phyloP scores from a whole-genome alignment of 257 asterid genomes.

The Lantana camara region DNA sequence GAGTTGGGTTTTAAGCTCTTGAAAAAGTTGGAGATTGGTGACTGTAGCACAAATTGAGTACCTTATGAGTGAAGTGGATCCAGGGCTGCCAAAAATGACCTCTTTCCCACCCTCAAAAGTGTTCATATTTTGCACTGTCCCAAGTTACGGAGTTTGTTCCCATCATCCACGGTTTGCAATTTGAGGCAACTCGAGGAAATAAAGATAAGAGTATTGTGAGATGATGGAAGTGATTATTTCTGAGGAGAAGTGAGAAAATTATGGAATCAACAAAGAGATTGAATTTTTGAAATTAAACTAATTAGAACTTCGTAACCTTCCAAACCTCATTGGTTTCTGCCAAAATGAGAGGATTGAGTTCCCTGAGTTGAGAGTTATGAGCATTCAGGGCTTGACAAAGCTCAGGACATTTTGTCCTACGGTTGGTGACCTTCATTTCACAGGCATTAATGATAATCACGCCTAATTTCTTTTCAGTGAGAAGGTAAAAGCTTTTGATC shows the following conservation, averaged over 20 bases:
- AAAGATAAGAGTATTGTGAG: constrained; percentile 24
- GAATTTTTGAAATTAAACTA: constrained; percentile 28
- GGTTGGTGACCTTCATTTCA: no score
- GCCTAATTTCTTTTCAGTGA: no score
- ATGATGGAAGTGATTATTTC: constrained; percentile 28
- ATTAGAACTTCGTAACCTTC: constrained; percentile 22
- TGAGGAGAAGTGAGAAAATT: neutral
- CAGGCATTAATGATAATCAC: no score
- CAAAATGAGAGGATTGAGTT: constrained; percentile 20
- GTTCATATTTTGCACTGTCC: constrained; percentile 21
- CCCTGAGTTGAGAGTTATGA: constrained; percentile 16
- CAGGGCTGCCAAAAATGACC: neutral
- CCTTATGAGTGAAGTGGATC: neutral
- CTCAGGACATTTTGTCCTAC: constrained; percentile 18
- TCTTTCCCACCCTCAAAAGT: constrained; percentile 19
- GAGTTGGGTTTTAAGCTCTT: constrained; percentile 13
- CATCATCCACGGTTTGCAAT: constrained; percentile 22
- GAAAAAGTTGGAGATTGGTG: constrained; percentile 19
- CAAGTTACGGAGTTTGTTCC: constrained; percentile 22
- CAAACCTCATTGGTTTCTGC: constrained; percentile 17
- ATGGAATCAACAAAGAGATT: neutral
- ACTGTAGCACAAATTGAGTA: constrained; percentile 16
- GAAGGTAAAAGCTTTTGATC: no score
- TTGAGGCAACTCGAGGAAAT: constrained; percentile 32
- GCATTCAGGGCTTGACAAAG: constrained; percentile 11